Percentiles rank a stretch among this genome's conserved stretches.
Evolutionary conservation across 1,284 basidiomycete species (phyloP).

Genomic region (Tausonia pullulans): DNA sequence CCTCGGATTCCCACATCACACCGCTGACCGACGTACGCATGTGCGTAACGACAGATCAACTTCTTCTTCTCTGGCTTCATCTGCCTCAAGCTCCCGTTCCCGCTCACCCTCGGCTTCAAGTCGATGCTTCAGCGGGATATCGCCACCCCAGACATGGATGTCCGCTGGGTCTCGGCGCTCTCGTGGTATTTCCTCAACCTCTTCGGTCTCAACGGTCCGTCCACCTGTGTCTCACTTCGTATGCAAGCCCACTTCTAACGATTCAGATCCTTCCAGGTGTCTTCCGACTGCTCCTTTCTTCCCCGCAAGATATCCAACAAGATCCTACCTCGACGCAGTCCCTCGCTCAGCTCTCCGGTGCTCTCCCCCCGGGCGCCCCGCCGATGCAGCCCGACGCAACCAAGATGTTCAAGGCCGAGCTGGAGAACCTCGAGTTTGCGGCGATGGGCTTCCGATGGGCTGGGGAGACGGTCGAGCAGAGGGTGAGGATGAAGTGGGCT

Average conservation of each 20-base stretch:
- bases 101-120: slow-evolving; percentile 92
- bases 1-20: neutral
- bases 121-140: slow-evolving; percentile 97
- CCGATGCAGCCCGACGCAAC: slow-evolving; percentile 66
- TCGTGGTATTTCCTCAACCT: slow-evolving; percentile 99
- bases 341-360: slow-evolving; percentile 48
- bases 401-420: slow-evolving; percentile 84
- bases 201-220: slow-evolving; percentile 92
- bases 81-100: slow-evolving; percentile 92
- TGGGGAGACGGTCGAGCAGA: slow-evolving; percentile 63
- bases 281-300: slow-evolving; percentile 15
- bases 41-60: slow-evolving; percentile 52
- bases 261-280: slow-evolving; percentile 2
- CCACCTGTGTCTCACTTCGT: slow-evolving; percentile 75
- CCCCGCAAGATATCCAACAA: slow-evolving; percentile 14
- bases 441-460: slow-evolving; percentile 74
- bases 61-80: slow-evolving; percentile 99
- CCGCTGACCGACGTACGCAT: neutral
- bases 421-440: slow-evolving; percentile 84
- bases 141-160: slow-evolving; percentile 82
- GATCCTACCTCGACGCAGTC: slow-evolving; percentile 46
- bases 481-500: slow-evolving; percentile 54
- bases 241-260: slow-evolving; percentile 40
- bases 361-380: slow-evolving; percentile 34
- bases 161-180: slow-evolving; percentile 95